A percentile compares a stretch with the other conserved stretches of the same genome.
Evolutionary conservation across 768 basidiomycete species (phyloP).

Genomic region (Pleurotus tuber-regium): DNA sequence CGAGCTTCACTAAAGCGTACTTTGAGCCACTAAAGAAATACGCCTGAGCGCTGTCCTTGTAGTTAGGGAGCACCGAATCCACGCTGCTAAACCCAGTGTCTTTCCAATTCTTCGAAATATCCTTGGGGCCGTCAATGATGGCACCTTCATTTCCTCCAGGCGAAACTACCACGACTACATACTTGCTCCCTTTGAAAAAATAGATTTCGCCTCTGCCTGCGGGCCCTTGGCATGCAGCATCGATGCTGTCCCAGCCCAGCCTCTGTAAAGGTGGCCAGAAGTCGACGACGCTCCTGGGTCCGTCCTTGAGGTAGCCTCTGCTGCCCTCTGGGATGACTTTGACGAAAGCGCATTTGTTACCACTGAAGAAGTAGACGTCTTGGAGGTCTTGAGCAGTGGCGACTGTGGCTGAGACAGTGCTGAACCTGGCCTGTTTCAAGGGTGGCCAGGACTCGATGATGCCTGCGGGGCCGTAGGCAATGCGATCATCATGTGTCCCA

Average conservation of each 20-base stretch:
- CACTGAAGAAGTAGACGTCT: slow-evolving; percentile 9
- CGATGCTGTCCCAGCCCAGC: background rate
- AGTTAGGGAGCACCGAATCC: background rate
- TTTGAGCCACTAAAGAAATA: slow-evolving; percentile 5
- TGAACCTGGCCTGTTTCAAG: slow-evolving; percentile 7
- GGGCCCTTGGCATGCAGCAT: background rate
- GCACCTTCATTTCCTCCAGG: background rate
- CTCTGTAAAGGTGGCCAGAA: slow-evolving; percentile 2
- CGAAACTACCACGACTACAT: background rate
- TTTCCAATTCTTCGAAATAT: slow-evolving; percentile 1
- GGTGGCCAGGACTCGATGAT: slow-evolving; percentile 1
- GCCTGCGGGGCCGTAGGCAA: background rate
- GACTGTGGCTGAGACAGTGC: background rate
- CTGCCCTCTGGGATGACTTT: slow-evolving; percentile 9
- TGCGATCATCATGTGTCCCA: background rate
- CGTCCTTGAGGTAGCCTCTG: background rate
- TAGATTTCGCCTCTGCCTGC: background rate
- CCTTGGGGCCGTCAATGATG: background rate
- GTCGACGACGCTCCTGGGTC: slow-evolving; percentile 2
- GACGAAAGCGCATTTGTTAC: background rate
- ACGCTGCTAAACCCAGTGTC: slow-evolving; percentile 1
- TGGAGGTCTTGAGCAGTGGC: slow-evolving; percentile 1
- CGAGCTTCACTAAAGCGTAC: slow-evolving; percentile 1
- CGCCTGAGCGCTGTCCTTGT: slow-evolving; percentile 1
- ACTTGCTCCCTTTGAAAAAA: slow-evolving; percentile 5